Evolutionary conservation across 73 alveolate species (phyloP).

Genomic region (Paraurostyla sp.): DNA sequence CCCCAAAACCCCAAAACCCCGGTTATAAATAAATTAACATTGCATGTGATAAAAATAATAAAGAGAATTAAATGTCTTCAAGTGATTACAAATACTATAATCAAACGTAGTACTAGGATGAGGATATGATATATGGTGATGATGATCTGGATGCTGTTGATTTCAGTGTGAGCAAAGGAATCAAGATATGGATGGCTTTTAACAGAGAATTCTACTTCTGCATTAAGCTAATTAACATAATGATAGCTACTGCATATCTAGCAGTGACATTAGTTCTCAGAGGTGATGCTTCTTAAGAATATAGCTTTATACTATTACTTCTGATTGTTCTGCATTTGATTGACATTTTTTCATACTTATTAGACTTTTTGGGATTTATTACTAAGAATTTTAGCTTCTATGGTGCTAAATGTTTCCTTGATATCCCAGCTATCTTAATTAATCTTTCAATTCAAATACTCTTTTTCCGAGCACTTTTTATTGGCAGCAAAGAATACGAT

Average conservation of each 20-base stretch:
- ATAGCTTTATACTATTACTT: background rate
- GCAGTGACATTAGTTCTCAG: background rate
- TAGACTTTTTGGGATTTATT: slow-evolving; percentile 37
- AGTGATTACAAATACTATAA: slow-evolving; percentile 5
- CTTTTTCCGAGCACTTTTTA: slow-evolving; percentile 1
- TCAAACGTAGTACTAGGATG: slow-evolving; percentile 7
- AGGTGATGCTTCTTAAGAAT: background rate
- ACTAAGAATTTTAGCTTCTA: background rate
- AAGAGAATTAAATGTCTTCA: no score
- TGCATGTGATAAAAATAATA: no score
- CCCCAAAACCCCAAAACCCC: no score
- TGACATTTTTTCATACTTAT: background rate
- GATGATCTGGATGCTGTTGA: background rate
- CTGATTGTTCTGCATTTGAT: background rate
- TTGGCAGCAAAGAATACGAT: background rate
- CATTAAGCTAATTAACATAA: background rate
- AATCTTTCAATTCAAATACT: background rate
- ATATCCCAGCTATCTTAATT: slow-evolving; percentile 5
- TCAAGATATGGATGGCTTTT: slow-evolving; percentile 60
- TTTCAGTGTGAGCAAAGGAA: slow-evolving; percentile 11
- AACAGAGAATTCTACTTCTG: slow-evolving; percentile 33
- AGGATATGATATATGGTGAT: background rate
- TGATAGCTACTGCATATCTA: slow-evolving; percentile 14
- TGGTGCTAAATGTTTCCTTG: background rate
- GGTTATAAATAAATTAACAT: no score